Base-by-base conservation (phyloP, 2,329 filamentous ascomycete species). In the Thermomyces lanuginosus region DNA sequence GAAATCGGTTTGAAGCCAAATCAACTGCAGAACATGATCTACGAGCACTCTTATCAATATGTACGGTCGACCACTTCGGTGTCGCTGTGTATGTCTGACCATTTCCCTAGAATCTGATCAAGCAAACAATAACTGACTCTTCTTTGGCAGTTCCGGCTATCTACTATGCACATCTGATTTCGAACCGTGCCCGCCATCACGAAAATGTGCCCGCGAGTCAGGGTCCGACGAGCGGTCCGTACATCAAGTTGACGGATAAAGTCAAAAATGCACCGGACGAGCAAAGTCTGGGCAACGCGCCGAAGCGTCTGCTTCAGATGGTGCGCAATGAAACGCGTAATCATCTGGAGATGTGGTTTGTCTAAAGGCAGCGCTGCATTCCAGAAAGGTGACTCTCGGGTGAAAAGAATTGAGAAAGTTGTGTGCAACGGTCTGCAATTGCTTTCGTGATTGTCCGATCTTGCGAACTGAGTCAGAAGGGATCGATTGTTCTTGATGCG, bases 21-120 rank as follows among this genome's bases (percentile, higher is more conserved):
- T 21, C 64, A 75, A 2, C 61, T 98, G 0, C 79, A 92, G 43
- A 74, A 75, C 30, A 77, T 95, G 68, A 76, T 95, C 12, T 95
- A 95, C 42, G 77, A 92, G 39, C 83, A 93, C 36, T 92, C 77
- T 22, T 98, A 92, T 52, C 82, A 92, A 30, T 98, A 92, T 45
- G 75, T 77, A 29, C 72, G 89, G 9, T 89, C 84, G 0, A 95
- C 84, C 0, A 95, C 86, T 0, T 82, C 89, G 0, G 84, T 98
- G 0, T 93, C 84, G 0, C 55, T 89, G 0, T 79, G 52, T 53
- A 45, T 40, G 49, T 40, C 5, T n/a, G n/a, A n/a, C n/a, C 16
- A 30, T 13, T 8, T n/a, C 10, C 11, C 2, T 21, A 15, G 4
- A 10, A 7, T 27, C 27, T 14, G 14, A 5, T 22, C n/a, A 13